Base-by-base conservation (phyloP, 345 rosid genomes). In the Lepidium aucheri region DNA sequence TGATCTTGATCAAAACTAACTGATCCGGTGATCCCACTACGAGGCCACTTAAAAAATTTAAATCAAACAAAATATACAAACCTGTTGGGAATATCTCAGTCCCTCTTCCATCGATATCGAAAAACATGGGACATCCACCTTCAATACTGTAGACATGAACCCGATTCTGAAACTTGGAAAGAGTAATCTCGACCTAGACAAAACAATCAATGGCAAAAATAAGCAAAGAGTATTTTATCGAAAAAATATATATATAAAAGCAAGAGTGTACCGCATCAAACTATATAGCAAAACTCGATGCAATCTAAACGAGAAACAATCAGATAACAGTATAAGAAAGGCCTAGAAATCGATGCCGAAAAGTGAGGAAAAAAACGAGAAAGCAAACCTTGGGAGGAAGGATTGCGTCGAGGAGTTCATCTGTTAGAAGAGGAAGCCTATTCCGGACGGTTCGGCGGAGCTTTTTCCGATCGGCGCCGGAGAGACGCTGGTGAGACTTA, bases 391-490 rank as follows among this genome's bases (percentile, higher is more conserved):
- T 94, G 20, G 91, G 84, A 72, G 97, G 99, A 59, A 94, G 85
- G 17, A 94, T 74, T 24, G 57, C 52, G 70, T 94, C 99, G 60
- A 90, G 72, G 30, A 84, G 90, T 14, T 84, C 75, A 68, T 88
- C 96, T 47, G 95, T 84, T 70, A 84, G 80, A 45, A 86, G 78
- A 33, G 80, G 80, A 71, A 94, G 86, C 74, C 67, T 80, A 60
- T 78, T 92, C 10, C 85, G 78, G 72, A 94, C 47, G 9, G 79
- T 75, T 39, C 99, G 86, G 14, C 80, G 89, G 38, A 94, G 88
- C 80, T 90, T 94, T 78, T 90, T 94, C 69, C 79, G 75, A 73
- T 94, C 99, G 2, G 97, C 99, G 49, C 99, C 99, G 4, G 99
- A 94, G 43, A 94, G 95, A 61, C 97, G 79, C 80, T 94, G 99